Percentiles rank a stretch among this genome's conserved stretches.
Evolutionary conservation across 345 rosid genomes (phyloP).

Genomic region (Ailanthus altissimus): DNA sequence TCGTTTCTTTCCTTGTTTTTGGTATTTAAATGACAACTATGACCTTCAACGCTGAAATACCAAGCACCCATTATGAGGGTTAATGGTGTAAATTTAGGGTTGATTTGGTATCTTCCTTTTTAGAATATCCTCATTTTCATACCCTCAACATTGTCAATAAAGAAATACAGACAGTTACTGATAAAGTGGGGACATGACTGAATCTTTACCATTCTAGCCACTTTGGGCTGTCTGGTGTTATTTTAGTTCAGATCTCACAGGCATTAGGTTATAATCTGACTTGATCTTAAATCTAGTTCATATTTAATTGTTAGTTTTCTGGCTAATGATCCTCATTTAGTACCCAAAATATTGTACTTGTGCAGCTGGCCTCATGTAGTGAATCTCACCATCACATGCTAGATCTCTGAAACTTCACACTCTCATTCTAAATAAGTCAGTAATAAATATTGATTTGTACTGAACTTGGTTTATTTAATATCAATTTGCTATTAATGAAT

Average conservation of each 20-base stretch:
- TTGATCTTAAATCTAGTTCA: neutral
- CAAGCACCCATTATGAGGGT: neutral
- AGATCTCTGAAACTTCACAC: slow-evolving; percentile 18
- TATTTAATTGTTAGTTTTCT: slow-evolving; percentile 18
- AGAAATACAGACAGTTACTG: neutral
- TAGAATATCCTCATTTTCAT: neutral
- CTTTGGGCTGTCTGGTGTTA: slow-evolving; percentile 7
- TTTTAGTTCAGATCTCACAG: slow-evolving; percentile 14
- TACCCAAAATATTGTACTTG: slow-evolving; percentile 18
- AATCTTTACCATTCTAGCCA: slow-evolving; percentile 18
- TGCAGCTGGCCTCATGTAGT: slow-evolving; percentile 12
- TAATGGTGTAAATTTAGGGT: neutral
- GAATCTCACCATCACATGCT: slow-evolving; percentile 21
- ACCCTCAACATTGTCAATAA: neutral
- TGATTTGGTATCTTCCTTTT: neutral
- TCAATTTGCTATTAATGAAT: neutral
- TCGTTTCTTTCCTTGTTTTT: neutral
- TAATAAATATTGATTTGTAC: neutral
- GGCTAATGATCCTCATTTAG: neutral
- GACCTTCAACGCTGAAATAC: neutral
- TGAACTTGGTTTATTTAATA: neutral
- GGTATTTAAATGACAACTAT: neutral
- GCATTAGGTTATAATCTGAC: neutral
- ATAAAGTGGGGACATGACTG: slow-evolving; percentile 8
- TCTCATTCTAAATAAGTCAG: neutral